Conservation (phyloP, 2,329 filamentous ascomycete genomes). For the Xylariaceae sp. region DNA sequence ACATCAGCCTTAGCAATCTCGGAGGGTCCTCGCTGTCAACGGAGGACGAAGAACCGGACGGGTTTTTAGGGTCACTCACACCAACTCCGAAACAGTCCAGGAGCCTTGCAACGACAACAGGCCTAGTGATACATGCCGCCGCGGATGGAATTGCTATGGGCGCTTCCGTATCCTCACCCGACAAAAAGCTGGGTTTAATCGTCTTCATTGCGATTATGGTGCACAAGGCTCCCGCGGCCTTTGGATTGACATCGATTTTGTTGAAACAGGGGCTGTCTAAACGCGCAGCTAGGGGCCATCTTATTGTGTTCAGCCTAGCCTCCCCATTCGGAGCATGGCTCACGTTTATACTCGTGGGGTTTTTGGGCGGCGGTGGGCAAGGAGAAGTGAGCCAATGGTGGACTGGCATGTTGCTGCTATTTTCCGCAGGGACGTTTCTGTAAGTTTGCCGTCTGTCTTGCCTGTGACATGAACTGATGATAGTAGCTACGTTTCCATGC, state of each 20-base stretch:
- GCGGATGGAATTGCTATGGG: conserved; percentile 95
- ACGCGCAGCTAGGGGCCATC: conserved; percentile 73
- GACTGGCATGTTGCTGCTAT: conserved; percentile 89
- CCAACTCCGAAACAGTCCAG: conserved; percentile 54
- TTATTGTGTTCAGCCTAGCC: conserved; percentile 86
- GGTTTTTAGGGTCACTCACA: conserved; percentile 54
- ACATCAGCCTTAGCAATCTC: conserved; percentile 84
- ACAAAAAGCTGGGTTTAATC: conserved; percentile 75
- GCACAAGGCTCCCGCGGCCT: conserved; percentile 93
- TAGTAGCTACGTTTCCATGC: conserved; percentile 89
- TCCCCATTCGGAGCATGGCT: conserved; percentile 78
- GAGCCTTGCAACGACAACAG: conserved; percentile 77
- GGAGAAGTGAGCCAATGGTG: conserved; percentile 70
- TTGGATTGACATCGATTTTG: conserved; percentile 84
- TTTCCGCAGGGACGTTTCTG: conserved; percentile 93
- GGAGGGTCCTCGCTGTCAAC: conserved; percentile 45
- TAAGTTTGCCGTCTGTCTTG: conserved; percentile 44
- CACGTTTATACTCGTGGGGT: conserved; percentile 74
- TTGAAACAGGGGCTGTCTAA: conserved; percentile 89
- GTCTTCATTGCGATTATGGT: conserved; percentile 97
- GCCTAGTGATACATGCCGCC: conserved; percentile 90
- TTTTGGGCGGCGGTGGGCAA: conserved; percentile 59
- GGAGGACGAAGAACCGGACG: conserved; percentile 51
- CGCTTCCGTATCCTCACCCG: conserved; percentile 71
- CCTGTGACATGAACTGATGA: not conserved